Evolutionary conservation across 495 filamentous ascomycete genomes (phyloP).

Genomic region (Elasticomyces elasticus): DNA sequence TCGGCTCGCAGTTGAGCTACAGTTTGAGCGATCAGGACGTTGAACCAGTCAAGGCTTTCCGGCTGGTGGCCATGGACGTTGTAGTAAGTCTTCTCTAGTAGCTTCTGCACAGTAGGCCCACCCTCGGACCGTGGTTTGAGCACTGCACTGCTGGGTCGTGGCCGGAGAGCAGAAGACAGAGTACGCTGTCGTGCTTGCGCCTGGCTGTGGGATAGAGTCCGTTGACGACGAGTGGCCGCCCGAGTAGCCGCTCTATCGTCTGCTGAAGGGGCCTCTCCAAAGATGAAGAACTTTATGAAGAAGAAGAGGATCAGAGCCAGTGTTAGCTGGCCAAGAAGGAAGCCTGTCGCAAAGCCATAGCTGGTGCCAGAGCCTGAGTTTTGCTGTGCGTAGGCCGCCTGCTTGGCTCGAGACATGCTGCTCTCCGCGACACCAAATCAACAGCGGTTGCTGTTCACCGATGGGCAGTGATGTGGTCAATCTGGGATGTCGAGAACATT

Average conservation of each 20-base stretch:
- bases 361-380: constrained; percentile 41
- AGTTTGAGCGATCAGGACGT: constrained; percentile 91
- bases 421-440: not conserved
- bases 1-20: constrained; percentile 91
- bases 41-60: constrained; percentile 99
- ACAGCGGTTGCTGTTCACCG: too few species aligned
- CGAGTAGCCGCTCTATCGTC: constrained; percentile 59
- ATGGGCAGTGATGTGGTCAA: too few species aligned
- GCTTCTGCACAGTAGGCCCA: constrained; percentile 69
- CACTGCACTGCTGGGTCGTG: constrained; percentile 50
- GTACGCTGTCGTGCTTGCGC: constrained; percentile 42
- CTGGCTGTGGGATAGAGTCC: constrained; percentile 52
- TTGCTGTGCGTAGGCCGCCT: constrained; percentile 1
- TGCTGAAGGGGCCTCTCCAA: constrained; percentile 79
- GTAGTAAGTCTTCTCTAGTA: constrained; percentile 94
- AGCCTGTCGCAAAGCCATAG: constrained; percentile 67
- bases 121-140: constrained; percentile 33
- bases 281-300: constrained; percentile 99
- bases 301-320: constrained; percentile 79
- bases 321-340: constrained; percentile 86
- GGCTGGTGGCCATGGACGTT: constrained; percentile 92
- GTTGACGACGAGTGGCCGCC: constrained; percentile 55
- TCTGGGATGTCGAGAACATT: not conserved
- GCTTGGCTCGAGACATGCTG: constrained; percentile 4
- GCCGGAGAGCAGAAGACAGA: constrained; percentile 37